Conservation (phyloP, 2,329 filamentous ascomycete species). For the Cytospora piceae region DNA sequence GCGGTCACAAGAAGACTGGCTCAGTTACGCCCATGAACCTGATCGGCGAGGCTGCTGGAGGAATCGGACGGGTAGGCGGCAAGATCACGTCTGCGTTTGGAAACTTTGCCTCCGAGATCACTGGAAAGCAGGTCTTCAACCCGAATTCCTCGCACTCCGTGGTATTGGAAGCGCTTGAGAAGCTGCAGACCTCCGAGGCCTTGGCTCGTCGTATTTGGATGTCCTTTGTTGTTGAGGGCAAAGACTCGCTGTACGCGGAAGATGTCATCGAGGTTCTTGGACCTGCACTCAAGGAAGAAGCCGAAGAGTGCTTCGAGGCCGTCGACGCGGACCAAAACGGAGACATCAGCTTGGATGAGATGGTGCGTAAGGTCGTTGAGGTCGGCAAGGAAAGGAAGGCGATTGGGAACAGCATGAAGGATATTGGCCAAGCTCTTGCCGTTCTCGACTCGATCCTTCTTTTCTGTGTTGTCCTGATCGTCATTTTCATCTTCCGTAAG, state of each 20-base stretch:
- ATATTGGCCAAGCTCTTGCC: conserved; percentile 91
- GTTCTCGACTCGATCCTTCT: conserved; percentile 87
- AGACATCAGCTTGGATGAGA: conserved; percentile 93
- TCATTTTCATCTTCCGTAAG: conserved; percentile 80
- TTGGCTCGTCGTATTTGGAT: conserved; percentile 95
- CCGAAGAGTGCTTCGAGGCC: conserved; percentile 80
- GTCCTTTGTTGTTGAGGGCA: conserved; percentile 93
- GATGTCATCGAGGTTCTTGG: conserved; percentile 91
- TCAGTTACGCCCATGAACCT: conserved; percentile 78
- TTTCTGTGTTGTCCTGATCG: conserved; percentile 77
- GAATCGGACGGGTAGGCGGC: conserved; percentile 82
- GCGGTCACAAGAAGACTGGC: conserved; percentile 53
- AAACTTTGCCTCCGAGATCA: conserved; percentile 91
- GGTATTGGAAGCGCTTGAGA: conserved; percentile 86
- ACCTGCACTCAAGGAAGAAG: conserved; percentile 70
- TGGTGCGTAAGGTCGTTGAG: conserved; percentile 84
- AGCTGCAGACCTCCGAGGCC: conserved; percentile 82
- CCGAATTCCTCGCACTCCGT: conserved; percentile 88
- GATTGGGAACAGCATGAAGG: conserved; percentile 91
- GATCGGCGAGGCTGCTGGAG: conserved; percentile 63
- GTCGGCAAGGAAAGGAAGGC: conserved; percentile 86
- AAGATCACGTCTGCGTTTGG: conserved; percentile 93
- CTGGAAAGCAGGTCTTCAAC: conserved; percentile 94
- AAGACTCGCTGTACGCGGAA: conserved; percentile 75
- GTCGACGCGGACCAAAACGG: conserved; percentile 90